Percentiles rank a stretch among this genome's conserved stretches.
phyloP scores from a whole-genome alignment of 1,139 yeast species.

The Chernovozyma aurita region DNA sequence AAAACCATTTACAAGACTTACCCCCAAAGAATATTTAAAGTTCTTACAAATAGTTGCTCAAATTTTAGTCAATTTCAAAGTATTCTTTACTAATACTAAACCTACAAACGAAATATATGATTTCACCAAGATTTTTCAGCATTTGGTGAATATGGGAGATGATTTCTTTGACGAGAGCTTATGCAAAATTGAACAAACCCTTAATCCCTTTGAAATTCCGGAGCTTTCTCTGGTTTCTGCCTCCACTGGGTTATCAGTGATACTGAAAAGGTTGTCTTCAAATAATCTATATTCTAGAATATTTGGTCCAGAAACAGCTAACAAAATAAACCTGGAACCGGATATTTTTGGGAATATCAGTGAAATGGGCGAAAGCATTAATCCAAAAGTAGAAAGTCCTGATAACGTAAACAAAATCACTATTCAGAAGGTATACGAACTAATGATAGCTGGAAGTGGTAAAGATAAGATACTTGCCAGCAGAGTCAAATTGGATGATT shows the following conservation, averaged over 20 bases:
- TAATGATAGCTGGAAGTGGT: conserved; percentile 13
- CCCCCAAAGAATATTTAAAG: conserved; percentile 35
- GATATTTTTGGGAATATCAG: conserved; percentile 22
- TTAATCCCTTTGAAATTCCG: neutral
- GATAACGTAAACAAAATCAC: conserved; percentile 15
- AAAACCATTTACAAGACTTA: conserved; percentile 38
- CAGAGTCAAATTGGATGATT: conserved; percentile 32
- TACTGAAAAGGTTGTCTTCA: conserved; percentile 2
- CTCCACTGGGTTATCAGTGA: neutral
- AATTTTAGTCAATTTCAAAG: conserved; percentile 33
- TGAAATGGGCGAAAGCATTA: conserved; percentile 10
- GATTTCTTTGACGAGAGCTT: conserved; percentile 13
- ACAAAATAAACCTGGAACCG: neutral
- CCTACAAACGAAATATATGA: conserved; percentile 13
- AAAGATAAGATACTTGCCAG: conserved; percentile 11
- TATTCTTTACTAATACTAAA: conserved; percentile 17
- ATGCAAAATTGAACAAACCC: conserved; percentile 4
- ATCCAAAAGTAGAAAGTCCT: neutral
- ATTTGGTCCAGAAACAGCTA: conserved; percentile 2
- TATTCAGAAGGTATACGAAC: conserved; percentile 25
- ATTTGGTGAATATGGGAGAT: conserved; percentile 13
- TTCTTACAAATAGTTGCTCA: conserved; percentile 37
- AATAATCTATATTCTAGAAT: conserved; percentile 4
- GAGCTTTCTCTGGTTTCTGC: neutral
- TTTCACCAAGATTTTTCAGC: conserved; percentile 20